phyloP scores from a whole-genome alignment of 768 basidiomycete species.

The Pleurotus cornucopiae region DNA sequence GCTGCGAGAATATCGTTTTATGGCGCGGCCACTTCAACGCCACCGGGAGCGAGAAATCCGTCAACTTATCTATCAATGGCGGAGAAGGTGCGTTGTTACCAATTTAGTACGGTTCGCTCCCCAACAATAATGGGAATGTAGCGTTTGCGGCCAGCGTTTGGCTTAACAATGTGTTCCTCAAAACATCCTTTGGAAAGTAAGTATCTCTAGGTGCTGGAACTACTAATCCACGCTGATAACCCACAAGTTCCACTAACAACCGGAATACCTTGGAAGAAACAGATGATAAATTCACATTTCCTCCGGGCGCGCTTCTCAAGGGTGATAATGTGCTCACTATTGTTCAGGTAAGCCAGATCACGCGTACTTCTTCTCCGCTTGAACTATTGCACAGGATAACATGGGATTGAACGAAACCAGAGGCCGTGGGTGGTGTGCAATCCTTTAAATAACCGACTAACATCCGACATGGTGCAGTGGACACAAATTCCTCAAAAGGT shows the following conservation, averaged over 20 bases:
- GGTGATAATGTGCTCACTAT: conserved; percentile 75
- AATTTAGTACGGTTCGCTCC: neutral
- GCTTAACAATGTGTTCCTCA: conserved; percentile 70
- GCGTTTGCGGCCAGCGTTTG: conserved; percentile 84
- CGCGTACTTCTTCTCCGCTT: neutral
- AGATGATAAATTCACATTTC: conserved; percentile 64
- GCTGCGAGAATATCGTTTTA: conserved; percentile 78
- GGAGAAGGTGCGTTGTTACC: conserved; percentile 55
- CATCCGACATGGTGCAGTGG: conserved; percentile 18
- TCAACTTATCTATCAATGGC: conserved; percentile 78
- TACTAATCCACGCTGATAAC: neutral
- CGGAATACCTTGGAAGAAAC: conserved; percentile 57
- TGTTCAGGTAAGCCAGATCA: conserved; percentile 45
- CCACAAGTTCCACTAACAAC: conserved; percentile 62
- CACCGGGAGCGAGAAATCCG: conserved; percentile 54
- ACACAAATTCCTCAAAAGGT: conserved; percentile 57
- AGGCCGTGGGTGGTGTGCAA: conserved; percentile 30
- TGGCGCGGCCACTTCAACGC: conserved; percentile 81
- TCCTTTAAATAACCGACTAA: no score
- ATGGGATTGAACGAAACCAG: conserved; percentile 71
- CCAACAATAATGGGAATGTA: neutral
- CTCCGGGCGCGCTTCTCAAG: conserved; percentile 45
- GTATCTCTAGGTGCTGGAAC: conserved; percentile 14
- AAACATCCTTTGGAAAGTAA: conserved; percentile 73
- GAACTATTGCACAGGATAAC: conserved; percentile 49